Conservation (phyloP, 2,329 filamentous ascomycete genomes). For the Botryosphaeria dothidea region DNA sequence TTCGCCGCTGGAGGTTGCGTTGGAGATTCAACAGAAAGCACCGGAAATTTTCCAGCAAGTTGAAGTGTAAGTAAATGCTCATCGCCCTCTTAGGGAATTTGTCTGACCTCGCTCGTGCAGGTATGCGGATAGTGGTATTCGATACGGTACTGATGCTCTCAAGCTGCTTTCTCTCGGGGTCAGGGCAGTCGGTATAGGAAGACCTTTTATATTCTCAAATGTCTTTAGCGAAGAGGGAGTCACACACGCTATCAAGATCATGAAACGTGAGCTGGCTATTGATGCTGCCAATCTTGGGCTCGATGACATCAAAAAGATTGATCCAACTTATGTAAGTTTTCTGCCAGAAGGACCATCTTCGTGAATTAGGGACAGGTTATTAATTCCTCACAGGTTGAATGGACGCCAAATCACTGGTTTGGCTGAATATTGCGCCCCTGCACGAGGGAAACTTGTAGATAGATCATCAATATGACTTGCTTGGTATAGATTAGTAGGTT, state of each 20-base stretch:
- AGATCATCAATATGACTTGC: too few relatives aligned
- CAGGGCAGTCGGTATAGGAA: slow-evolving; percentile 46
- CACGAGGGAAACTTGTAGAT: too few relatives aligned
- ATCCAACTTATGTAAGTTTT: background rate
- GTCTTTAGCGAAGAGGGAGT: slow-evolving; percentile 63
- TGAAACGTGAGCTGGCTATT: slow-evolving; percentile 52
- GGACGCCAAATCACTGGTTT: background rate
- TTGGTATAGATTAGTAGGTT: too few relatives aligned
- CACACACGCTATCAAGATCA: slow-evolving; percentile 53
- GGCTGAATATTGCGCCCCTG: too few relatives aligned
- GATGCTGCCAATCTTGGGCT: slow-evolving; percentile 37
- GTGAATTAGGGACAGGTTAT: background rate
- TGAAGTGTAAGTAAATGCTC: slow-evolving; percentile 32
- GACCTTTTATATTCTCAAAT: slow-evolving; percentile 55
- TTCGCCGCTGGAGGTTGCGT: slow-evolving; percentile 74
- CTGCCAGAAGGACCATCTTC: background rate
- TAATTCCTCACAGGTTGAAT: background rate
- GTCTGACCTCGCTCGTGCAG: background rate
- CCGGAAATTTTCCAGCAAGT: slow-evolving; percentile 41
- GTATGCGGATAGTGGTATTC: slow-evolving; percentile 41
- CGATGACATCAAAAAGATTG: slow-evolving; percentile 30
- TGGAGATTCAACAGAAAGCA: slow-evolving; percentile 68
- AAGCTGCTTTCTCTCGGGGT: slow-evolving; percentile 42
- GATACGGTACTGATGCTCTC: slow-evolving; percentile 40
- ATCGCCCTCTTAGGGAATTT: background rate